phyloP scores from a whole-genome alignment of 805 yeast genomes.

The Sugiyamaella americana region DNA sequence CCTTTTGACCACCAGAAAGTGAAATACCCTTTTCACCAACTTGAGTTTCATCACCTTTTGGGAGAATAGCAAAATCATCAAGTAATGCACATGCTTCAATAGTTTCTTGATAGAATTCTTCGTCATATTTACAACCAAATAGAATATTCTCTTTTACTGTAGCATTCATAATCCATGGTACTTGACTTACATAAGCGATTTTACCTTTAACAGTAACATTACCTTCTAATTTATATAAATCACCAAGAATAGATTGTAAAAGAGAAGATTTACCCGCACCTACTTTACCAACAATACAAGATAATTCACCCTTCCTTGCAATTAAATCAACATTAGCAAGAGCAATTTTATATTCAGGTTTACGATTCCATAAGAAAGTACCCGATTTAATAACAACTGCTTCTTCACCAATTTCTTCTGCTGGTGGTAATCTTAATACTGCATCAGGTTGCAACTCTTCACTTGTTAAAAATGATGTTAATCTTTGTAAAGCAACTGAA shows the following conservation, averaged over 20 bases:
- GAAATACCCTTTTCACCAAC: constrained; percentile 86
- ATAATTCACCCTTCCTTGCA: constrained; percentile 73
- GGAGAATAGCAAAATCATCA: constrained; percentile 58
- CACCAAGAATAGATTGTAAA: constrained; percentile 76
- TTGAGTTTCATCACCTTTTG: constrained; percentile 72
- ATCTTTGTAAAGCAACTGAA: constrained; percentile 50
- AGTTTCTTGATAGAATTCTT: constrained; percentile 46
- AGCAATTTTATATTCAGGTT: constrained; percentile 45
- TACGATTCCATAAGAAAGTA: constrained; percentile 55
- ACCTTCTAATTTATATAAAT: constrained; percentile 70
- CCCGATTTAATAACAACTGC: constrained; percentile 36
- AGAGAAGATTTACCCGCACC: constrained; percentile 87
- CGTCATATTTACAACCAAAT: constrained; percentile 56
- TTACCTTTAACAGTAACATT: constrained; percentile 65
- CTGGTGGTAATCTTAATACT: constrained; percentile 44
- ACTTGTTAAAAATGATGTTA: constrained; percentile 63
- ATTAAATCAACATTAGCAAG: constrained; percentile 59
- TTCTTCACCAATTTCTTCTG: constrained; percentile 61
- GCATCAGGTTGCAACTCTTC: constrained; percentile 78
- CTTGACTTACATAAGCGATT: constrained; percentile 82
- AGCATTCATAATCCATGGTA: constrained; percentile 97
- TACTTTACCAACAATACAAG: constrained; percentile 84
- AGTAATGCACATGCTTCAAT: constrained; percentile 61
- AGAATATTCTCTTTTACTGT: constrained; percentile 70
- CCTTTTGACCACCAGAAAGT: constrained; percentile 85